These are phyloP conservation scores for Paramecium biaurelia DNA, from an alignment of 73 alveolate genomes.

Conservation along the genomic window DNA sequence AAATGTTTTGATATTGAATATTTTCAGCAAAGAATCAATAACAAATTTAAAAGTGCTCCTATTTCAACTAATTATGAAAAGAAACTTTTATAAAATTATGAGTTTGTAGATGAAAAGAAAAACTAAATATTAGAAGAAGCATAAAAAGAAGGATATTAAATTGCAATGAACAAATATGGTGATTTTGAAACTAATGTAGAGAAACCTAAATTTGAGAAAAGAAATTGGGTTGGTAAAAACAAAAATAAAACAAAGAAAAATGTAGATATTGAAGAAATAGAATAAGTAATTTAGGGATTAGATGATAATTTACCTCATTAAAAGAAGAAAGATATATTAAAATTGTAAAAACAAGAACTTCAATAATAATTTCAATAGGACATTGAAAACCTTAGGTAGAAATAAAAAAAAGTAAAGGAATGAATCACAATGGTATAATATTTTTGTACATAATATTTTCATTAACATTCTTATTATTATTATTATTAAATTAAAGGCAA, in stretches of 20 bases:
- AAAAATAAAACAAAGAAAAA: background rate
- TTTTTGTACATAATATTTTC: background rate
- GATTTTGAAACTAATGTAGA: background rate
- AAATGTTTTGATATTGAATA: conserved; percentile 42
- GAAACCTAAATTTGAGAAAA: background rate
- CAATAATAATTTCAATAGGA: background rate
- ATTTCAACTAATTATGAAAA: background rate
- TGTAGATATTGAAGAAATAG: background rate
- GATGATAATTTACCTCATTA: conserved; percentile 23
- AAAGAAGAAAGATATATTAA: background rate
- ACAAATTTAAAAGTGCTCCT: background rate
- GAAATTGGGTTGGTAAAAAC: conserved; percentile 2
- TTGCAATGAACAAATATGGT: background rate
- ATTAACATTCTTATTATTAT: background rate
- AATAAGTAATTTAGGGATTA: background rate
- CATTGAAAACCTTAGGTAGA: background rate
- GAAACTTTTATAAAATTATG: background rate
- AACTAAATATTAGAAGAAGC: conserved; percentile 8
- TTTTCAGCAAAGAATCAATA: background rate
- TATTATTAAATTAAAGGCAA: background rate
- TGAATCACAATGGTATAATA: background rate
- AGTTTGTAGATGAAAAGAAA: background rate
- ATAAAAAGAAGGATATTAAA: background rate
- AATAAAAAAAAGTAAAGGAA: background rate
- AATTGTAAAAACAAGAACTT: background rate